Percentiles rank a stretch among this genome's conserved stretches.
Conservation (phyloP, 2,329 filamentous ascomycete genomes). For the Gliomastix tumulicola region DNA sequence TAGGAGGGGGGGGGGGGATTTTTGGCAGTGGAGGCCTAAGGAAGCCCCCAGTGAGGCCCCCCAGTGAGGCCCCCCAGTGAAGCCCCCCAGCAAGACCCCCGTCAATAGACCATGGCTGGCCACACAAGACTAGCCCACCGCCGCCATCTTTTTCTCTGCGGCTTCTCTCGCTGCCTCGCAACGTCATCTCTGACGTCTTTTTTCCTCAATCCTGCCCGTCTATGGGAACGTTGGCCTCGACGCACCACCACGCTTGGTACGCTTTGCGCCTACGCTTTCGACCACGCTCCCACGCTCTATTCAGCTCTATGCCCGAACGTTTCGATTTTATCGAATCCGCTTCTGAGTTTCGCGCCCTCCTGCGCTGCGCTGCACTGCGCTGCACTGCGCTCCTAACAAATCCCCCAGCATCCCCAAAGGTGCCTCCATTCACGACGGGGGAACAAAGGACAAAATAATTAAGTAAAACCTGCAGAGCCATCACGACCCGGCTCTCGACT, state of each 20-base stretch:
- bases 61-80: no score
- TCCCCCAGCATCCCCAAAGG: conserved; percentile 1
- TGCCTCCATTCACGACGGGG: no score
- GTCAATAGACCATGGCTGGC: no score
- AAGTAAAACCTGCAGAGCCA: no score
- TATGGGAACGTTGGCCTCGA: neutral
- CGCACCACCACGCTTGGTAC: neutral
- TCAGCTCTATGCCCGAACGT: neutral
- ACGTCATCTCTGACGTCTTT: conserved; percentile 44
- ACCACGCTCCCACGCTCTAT: neutral
- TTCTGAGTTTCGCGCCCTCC: neutral
- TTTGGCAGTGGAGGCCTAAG: no score
- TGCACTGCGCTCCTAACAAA: neutral
- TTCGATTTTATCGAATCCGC: neutral
- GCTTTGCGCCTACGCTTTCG: neutral
- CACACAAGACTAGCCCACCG: conserved; percentile 6
- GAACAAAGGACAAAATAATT: no score
- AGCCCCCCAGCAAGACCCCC: no score
- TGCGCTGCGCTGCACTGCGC: neutral
- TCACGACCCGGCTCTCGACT: no score
- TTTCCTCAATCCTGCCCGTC: conserved; percentile 16
- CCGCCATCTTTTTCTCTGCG: conserved; percentile 23
- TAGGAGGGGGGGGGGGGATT: no score
- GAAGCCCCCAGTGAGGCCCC: no score
- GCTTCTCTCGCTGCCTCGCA: conserved; percentile 22